Evolutionary conservation across 108 stramenopile species (phyloP).

Genomic region (Pseudonitzschia pungens): DNA sequence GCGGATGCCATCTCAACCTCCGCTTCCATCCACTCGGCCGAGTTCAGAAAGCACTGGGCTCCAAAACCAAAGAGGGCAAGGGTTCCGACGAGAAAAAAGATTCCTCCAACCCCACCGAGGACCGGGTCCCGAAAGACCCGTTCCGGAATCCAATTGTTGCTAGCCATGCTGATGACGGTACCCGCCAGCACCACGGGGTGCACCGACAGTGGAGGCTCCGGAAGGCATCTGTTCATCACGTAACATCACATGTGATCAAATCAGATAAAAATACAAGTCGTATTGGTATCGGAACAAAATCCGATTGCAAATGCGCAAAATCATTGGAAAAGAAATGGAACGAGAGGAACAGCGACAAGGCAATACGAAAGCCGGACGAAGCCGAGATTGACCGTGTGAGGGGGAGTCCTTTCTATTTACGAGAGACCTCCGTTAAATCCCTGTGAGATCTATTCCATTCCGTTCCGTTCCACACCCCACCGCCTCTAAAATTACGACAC

Average conservation of each 20-base stretch:
- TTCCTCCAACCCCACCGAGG: conserved; percentile 34
- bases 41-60: conserved; percentile 16
- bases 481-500: too few relatives aligned
- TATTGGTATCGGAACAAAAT: not conserved
- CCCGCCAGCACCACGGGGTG: conserved; percentile 54
- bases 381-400: too few relatives aligned
- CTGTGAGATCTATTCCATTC: too few relatives aligned
- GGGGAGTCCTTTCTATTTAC: too few relatives aligned
- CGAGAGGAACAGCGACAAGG: too few relatives aligned
- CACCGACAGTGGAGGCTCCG: conserved; percentile 25
- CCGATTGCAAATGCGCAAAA: too few relatives aligned
- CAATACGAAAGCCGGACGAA: too few relatives aligned
- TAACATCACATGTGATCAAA: too few relatives aligned
- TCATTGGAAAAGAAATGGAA: not conserved
- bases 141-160: conserved; percentile 17
- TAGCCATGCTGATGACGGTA: conserved; percentile 26
- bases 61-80: conserved; percentile 18
- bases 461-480: too few relatives aligned
- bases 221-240: conserved; percentile 15
- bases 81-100: conserved; percentile 20
- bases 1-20: not conserved
- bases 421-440: too few relatives aligned
- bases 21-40: conserved; percentile 3
- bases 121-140: conserved; percentile 26
- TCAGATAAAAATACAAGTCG: too few relatives aligned